Conservation (phyloP, 768 basidiomycete species). For the Lentinula lateritia region DNA sequence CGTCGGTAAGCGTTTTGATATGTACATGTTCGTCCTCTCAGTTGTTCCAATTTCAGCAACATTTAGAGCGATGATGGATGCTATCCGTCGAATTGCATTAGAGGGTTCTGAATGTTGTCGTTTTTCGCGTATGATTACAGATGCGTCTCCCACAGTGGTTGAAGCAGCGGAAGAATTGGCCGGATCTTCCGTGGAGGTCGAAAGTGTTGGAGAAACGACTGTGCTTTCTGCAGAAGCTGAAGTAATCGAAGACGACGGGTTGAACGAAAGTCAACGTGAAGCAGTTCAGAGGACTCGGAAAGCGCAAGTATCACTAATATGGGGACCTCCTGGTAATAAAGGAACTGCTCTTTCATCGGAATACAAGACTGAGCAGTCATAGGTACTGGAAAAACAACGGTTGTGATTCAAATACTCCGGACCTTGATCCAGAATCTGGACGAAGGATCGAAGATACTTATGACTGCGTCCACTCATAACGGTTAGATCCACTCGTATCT, state of each 20-base stretch:
- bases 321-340: conserved; percentile 59
- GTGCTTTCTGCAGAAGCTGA: neutral
- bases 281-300: conserved; percentile 35
- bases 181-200: no score
- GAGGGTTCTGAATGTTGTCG: conserved; percentile 40
- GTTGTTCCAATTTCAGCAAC: conserved; percentile 36
- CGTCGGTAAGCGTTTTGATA: conserved; percentile 31
- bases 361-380: neutral
- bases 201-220: no score
- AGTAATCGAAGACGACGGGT: conserved; percentile 5
- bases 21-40: neutral
- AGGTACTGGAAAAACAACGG: conserved; percentile 73
- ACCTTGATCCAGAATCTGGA: conserved; percentile 27
- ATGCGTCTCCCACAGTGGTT: conserved; percentile 12
- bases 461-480: conserved; percentile 71
- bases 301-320: conserved; percentile 49
- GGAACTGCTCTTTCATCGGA: neutral
- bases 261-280: conserved; percentile 47
- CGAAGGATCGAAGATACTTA: conserved; percentile 43
- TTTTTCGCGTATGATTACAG: conserved; percentile 46
- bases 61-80: conserved; percentile 61
- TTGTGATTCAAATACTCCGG: conserved; percentile 56
- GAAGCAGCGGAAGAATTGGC: neutral
- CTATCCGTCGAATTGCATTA: conserved; percentile 39
- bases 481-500: conserved; percentile 26